A percentile compares a stretch with the other conserved stretches of the same genome.
phyloP scores from a whole-genome alignment of 2,329 filamentous ascomycete genomes.

The Macrophomina tecta region DNA sequence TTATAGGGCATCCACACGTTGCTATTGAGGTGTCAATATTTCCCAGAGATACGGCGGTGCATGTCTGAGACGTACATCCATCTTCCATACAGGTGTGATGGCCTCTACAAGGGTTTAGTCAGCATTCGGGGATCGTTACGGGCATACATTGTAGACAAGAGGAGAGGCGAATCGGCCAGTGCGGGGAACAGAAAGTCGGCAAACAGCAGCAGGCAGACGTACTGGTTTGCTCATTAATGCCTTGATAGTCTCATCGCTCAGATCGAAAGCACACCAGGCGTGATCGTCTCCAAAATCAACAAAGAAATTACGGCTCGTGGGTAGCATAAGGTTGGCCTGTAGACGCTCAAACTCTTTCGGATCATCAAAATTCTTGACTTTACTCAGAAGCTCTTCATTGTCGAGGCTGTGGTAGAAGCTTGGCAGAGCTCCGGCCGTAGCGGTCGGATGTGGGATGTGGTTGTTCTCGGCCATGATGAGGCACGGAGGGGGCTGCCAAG shows the following conservation, averaged over 20 bases:
- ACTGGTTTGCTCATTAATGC: constrained; percentile 38
- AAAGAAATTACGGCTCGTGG: constrained; percentile 63
- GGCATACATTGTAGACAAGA: too few relatives aligned
- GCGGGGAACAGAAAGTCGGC: too few relatives aligned
- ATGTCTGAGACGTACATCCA: constrained; percentile 66
- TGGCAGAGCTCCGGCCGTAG: constrained; percentile 33
- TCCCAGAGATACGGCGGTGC: too few relatives aligned
- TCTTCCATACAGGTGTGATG: constrained; percentile 61
- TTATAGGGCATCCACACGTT: constrained; percentile 73
- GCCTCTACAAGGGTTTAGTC: constrained; percentile 43
- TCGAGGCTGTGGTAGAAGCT: constrained; percentile 43
- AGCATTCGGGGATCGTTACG: not conserved
- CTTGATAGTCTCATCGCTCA: constrained; percentile 49
- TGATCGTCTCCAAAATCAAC: constrained; percentile 66
- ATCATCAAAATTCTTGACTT: constrained; percentile 63
- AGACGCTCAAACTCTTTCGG: constrained; percentile 53
- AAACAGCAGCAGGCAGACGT: not conserved
- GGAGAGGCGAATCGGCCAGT: not conserved
- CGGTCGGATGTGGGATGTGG: not conserved
- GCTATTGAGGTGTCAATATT: constrained; percentile 42
- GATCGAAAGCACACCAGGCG: constrained; percentile 63
- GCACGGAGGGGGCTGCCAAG: constrained; percentile 3
- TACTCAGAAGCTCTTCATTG: constrained; percentile 42
- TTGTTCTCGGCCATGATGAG: constrained; percentile 15
- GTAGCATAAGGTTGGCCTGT: constrained; percentile 48